Evolutionary conservation across 352 stramenopile species (phyloP).

Genomic region (Globisporangium barbulae): DNA sequence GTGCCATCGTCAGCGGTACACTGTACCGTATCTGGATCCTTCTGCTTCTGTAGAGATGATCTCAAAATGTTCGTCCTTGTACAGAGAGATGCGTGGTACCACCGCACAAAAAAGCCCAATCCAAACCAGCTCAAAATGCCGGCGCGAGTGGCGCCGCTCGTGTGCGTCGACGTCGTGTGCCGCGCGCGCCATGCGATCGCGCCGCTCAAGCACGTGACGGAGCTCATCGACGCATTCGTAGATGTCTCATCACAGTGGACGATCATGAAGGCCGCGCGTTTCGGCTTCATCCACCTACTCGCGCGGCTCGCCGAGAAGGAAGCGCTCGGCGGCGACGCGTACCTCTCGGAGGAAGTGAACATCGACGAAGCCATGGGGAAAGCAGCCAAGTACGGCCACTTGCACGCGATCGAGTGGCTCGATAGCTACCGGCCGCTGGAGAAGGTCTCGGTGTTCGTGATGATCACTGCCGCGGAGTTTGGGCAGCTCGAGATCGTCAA

Average conservation of each 20-base stretch:
- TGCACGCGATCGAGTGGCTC: slow-evolving; percentile 31
- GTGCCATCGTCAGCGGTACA: neutral
- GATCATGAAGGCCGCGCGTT: slow-evolving; percentile 31
- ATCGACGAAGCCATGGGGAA: slow-evolving; percentile 36
- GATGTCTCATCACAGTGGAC: slow-evolving; percentile 39
- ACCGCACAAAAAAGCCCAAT: neutral
- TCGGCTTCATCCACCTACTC: slow-evolving; percentile 40
- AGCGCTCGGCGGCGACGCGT: slow-evolving; percentile 7
- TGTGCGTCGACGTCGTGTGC: slow-evolving; percentile 22
- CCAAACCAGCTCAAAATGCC: neutral
- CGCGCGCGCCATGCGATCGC: slow-evolving; percentile 16
- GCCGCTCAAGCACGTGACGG: slow-evolving; percentile 37
- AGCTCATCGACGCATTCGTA: slow-evolving; percentile 30
- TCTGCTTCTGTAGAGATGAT: slow-evolving; percentile 6
- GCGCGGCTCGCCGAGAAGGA: slow-evolving; percentile 27
- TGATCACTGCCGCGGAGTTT: slow-evolving; percentile 34
- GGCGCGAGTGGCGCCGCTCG: slow-evolving; percentile 12
- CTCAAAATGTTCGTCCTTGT: neutral
- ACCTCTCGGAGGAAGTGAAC: slow-evolving; percentile 21
- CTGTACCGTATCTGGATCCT: slow-evolving; percentile 3
- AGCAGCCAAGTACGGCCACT: slow-evolving; percentile 32
- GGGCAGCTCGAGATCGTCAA: slow-evolving; percentile 30
- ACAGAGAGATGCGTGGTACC: neutral
- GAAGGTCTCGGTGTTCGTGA: slow-evolving; percentile 34
- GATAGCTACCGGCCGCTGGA: slow-evolving; percentile 26